These are phyloP conservation scores for Colletotrichum sp. DNA, from an alignment of 2,329 filamentous ascomycete genomes.

Conservation along the genomic window DNA sequence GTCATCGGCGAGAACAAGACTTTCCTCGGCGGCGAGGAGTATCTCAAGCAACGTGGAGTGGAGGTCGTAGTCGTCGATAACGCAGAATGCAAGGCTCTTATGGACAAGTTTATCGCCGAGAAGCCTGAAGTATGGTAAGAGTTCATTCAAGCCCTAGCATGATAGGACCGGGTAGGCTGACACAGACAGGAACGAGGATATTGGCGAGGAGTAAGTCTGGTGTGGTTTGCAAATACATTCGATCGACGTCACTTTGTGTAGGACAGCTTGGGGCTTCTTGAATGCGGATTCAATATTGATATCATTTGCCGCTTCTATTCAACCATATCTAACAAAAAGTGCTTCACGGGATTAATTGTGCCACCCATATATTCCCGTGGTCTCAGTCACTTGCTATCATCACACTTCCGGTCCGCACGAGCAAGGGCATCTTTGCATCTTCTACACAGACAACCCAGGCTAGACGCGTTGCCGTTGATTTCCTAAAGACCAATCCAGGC, in stretches of 20 bases:
- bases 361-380: background rate
- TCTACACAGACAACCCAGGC: background rate
- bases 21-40: constrained; percentile 75
- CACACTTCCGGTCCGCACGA: background rate
- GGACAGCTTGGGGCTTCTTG: no score
- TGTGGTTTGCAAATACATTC: background rate
- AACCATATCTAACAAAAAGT: constrained; percentile 10
- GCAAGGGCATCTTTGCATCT: background rate
- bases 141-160: background rate
- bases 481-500: background rate
- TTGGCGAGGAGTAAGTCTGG: constrained; percentile 9
- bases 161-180: background rate
- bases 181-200: constrained; percentile 14
- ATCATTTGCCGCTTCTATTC: constrained; percentile 15
- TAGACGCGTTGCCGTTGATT: background rate
- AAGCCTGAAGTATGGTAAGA: constrained; percentile 75
- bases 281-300: background rate
- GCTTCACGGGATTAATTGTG: background rate
- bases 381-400: background rate
- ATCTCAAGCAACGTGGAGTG: constrained; percentile 70
- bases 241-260: background rate
- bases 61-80: constrained; percentile 76
- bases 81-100: constrained; percentile 68
- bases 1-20: constrained; percentile 81
- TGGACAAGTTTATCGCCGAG: constrained; percentile 75